phyloP scores from a whole-genome alignment of 176 grass and related monocot species.

The Carex pumila region DNA sequence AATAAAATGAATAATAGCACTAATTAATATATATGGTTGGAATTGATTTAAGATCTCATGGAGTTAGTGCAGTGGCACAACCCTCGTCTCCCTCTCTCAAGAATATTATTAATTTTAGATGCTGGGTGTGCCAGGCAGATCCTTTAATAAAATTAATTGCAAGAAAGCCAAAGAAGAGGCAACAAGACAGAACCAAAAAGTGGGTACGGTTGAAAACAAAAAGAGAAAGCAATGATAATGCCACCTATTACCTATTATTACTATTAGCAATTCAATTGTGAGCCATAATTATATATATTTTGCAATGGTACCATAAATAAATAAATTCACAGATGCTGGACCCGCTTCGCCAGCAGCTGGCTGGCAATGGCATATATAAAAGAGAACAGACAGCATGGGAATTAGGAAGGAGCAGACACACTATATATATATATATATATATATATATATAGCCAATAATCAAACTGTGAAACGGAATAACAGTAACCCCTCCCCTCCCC shows the following conservation, averaged over 20 bases:
- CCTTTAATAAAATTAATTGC: background rate
- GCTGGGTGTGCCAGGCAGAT: no score
- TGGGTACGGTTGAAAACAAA: background rate
- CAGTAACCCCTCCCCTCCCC: no score
- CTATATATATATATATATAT: no score
- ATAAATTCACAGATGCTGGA: background rate
- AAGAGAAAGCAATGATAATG: background rate
- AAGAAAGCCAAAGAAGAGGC: background rate
- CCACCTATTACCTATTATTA: background rate
- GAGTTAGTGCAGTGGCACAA: no score
- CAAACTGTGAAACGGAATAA: background rate
- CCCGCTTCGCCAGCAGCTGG: background rate
- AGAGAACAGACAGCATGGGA: background rate
- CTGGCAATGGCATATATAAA: background rate
- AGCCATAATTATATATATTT: background rate
- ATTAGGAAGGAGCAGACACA: background rate
- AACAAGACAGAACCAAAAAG: background rate
- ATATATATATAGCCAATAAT: background rate
- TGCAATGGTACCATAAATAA: background rate
- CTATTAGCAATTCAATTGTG: background rate
- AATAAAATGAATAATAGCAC: no score
- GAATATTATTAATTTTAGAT: no score
- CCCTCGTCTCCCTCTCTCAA: no score
- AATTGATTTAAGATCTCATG: no score
- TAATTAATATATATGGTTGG: no score